Evolutionary conservation across 305 asterid species (phyloP).

Genomic region (Fraxinus xanthoxyloides): DNA sequence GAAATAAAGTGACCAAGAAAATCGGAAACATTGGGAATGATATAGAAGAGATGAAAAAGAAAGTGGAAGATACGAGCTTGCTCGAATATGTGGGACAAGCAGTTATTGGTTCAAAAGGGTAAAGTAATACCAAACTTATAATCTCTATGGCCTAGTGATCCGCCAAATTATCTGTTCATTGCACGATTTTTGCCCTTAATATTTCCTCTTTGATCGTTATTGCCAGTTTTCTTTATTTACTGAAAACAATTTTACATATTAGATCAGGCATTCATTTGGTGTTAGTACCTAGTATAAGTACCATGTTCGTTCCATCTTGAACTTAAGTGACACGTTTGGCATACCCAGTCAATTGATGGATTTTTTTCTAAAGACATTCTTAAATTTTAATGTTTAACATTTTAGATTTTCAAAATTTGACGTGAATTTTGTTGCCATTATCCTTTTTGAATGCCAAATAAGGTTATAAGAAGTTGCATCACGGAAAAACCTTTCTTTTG

Average conservation of each 20-base stretch:
- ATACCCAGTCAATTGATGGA: not conserved
- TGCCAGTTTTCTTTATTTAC: not conserved
- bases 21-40: not conserved
- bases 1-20: not conserved
- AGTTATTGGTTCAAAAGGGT: not conserved
- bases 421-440: not conserved
- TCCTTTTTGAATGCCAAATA: not conserved
- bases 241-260: not conserved
- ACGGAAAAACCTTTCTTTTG: not conserved
- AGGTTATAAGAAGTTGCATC: not conserved
- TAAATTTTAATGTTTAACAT: not conserved
- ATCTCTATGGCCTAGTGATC: not conserved
- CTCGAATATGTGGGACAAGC: not conserved
- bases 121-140: not conserved
- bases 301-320: not conserved
- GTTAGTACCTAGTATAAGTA: not conserved
- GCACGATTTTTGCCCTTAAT: not conserved
- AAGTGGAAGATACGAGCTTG: not conserved
- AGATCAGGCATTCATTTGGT: not conserved
- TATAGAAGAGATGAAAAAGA: not conserved
- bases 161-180: not conserved
- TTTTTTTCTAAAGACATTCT: not conserved
- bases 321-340: not conserved
- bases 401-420: not conserved
- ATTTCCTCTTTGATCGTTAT: not conserved